Evolutionary conservation across 1,284 basidiomycete genomes (phyloP).

Genomic region (Entoloma clypeatum): DNA sequence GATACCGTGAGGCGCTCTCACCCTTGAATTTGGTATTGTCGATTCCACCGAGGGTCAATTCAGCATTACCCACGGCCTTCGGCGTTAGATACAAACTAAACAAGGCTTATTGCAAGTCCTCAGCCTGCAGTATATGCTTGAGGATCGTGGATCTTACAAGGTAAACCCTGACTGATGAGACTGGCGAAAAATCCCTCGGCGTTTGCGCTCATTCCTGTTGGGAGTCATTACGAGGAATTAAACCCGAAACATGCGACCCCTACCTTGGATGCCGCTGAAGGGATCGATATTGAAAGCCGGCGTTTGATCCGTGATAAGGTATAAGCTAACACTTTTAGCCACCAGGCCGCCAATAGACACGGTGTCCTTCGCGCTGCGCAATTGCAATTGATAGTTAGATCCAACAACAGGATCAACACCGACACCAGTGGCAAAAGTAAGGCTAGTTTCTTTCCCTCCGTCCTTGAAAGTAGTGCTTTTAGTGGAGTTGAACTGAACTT

Average conservation of each 20-base stretch:
- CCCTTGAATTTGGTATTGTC: slow-evolving; percentile 49
- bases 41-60: slow-evolving; percentile 51
- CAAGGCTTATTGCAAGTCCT: slow-evolving; percentile 32
- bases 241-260: slow-evolving; percentile 9
- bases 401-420: slow-evolving; percentile 53
- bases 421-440: slow-evolving; percentile 51
- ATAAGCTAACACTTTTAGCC: slow-evolving; percentile 36
- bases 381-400: slow-evolving; percentile 39
- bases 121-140: too few relatives aligned
- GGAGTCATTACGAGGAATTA: slow-evolving; percentile 7
- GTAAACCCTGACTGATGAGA: slow-evolving; percentile 44
- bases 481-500: slow-evolving; percentile 43
- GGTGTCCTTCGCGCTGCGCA: slow-evolving; percentile 42
- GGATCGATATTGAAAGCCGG: slow-evolving; percentile 47
- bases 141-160: slow-evolving; percentile 33
- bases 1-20: slow-evolving; percentile 17
- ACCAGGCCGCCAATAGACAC: slow-evolving; percentile 44
- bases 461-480: slow-evolving; percentile 50
- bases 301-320: slow-evolving; percentile 50
- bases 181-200: slow-evolving; percentile 48
- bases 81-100: slow-evolving; percentile 54
- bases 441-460: slow-evolving; percentile 34
- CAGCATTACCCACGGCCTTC: slow-evolving; percentile 43
- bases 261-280: slow-evolving; percentile 53
- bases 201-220: slow-evolving; percentile 42